Base-by-base conservation (phyloP, 257 asterid genomes). In the Osmanthus fragrans region DNA sequence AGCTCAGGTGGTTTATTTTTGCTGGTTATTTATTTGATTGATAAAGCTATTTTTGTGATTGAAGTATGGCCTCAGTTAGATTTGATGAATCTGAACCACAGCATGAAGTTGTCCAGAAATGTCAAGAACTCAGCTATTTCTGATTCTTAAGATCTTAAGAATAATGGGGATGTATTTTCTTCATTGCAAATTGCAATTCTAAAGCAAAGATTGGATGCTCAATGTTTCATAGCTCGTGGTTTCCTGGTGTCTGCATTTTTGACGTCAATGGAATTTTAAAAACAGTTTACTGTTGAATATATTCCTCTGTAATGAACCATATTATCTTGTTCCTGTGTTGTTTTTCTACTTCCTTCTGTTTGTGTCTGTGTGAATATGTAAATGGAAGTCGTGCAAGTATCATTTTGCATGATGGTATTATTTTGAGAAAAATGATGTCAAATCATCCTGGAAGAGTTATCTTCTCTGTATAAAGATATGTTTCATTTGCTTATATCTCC, bases 1-100 rank as follows among this genome's bases (percentile, higher is more conserved):
- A 42, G 85, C 94, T 69, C 98, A 92, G 96, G 98, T 94, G 80
- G 66, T 71, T 75, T 71, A 8, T 25, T 66, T 79, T 65, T 29
- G 65, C 65, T 67, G 12, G 70, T 73, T 70, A 16, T 11, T 54
- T 42, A 23, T 73, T 70, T 71, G 40, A 51, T 69, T 39, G 58
- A 30, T 29, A 45, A 8, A n/a, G 51, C 32, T 36, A 5, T 63
- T 63, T 11, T 5, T 63, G 34, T 63, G 69, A 10, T 63, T 56
- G 65, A n/a, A 56, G 65, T 56, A 7, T 19, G 65, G 27, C 25
- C 29, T n/a, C 27, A 1, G 18, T 42, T 42, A 42, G 51, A 42
- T 42, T 42, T 63, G 18, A 63, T 63, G 3, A 25, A 63, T 63
- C 34, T 63, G 34, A 63, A 63, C 19, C 36, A 27, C 58, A 36